Evolutionary conservation across 176 grass and related monocot species (phyloP).

Genomic region (Musa acuminata): DNA sequence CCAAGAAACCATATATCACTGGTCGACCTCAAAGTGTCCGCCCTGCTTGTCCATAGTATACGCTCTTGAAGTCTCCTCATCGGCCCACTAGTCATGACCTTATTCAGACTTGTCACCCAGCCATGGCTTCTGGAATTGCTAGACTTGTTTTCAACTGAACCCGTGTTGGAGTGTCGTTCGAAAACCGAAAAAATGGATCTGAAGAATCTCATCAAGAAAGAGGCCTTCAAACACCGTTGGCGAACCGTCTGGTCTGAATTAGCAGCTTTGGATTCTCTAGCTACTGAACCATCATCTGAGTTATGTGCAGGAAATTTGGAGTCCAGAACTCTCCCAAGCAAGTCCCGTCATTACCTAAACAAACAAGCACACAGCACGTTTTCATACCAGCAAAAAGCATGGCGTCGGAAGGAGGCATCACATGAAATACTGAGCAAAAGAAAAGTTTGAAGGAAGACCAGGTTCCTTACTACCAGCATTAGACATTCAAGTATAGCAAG

Average conservation of each 20-base stretch:
- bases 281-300: background rate
- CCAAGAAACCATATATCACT: constrained; percentile 85
- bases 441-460: background rate
- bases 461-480: background rate
- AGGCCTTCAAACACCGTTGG: constrained; percentile 35
- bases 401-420: too few relatives aligned
- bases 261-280: constrained; percentile 15
- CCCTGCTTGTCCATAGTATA: constrained; percentile 26
- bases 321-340: constrained; percentile 38
- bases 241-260: constrained; percentile 18
- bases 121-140: too few relatives aligned
- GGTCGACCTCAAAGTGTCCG: constrained; percentile 28
- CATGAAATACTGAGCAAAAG: background rate
- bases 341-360: constrained; percentile 90
- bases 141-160: constrained; percentile 8
- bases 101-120: too few relatives aligned
- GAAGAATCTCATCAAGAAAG: constrained; percentile 47
- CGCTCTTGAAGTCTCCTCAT: constrained; percentile 70
- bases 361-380: background rate
- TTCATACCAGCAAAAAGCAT: background rate
- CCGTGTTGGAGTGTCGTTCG: constrained; percentile 33
- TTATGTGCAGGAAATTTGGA: constrained; percentile 20
- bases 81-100: too few relatives aligned
- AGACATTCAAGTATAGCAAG: background rate
- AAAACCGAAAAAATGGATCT: constrained; percentile 54